Percentiles rank a stretch among this genome's conserved stretches.
These are phyloP conservation scores for Ogataea haglerorum DNA, from an alignment of 805 yeast genomes.

Conservation along the genomic window DNA sequence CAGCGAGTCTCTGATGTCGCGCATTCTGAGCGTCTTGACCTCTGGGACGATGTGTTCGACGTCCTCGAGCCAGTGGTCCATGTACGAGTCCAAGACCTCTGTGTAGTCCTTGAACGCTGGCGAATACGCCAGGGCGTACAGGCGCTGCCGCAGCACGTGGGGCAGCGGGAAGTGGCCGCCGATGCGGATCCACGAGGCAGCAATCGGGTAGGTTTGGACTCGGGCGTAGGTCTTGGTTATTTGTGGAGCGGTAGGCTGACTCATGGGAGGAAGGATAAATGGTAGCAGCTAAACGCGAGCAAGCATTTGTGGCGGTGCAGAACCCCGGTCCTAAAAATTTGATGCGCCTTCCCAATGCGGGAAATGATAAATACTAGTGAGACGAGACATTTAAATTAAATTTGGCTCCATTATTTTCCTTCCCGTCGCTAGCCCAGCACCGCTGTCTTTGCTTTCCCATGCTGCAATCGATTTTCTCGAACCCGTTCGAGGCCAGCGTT, in stretches of 20 bases:
- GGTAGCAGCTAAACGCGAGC: conserved; percentile 6
- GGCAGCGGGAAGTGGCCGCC: conserved; percentile 27
- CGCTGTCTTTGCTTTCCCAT: conserved; percentile 11
- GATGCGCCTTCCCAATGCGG: conserved; percentile 2
- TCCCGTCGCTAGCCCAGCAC: background rate
- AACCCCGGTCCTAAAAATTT: background rate
- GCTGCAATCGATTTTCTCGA: conserved; percentile 19
- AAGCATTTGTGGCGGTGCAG: conserved; percentile 7
- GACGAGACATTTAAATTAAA: background rate
- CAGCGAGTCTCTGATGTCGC: conserved; percentile 45
- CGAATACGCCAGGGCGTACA: conserved; percentile 27
- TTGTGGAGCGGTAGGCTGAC: conserved; percentile 13
- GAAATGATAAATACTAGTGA: background rate
- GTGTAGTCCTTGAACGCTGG: conserved; percentile 22
- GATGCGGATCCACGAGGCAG: conserved; percentile 33
- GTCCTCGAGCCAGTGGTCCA: conserved; percentile 52
- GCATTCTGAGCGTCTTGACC: conserved; percentile 51
- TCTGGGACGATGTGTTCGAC: conserved; percentile 62
- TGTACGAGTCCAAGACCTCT: conserved; percentile 41
- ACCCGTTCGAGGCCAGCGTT: conserved; percentile 17
- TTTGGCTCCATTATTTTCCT: background rate
- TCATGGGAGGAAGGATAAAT: conserved; percentile 5
- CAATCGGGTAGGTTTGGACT: conserved; percentile 46
- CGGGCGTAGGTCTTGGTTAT: conserved; percentile 38
- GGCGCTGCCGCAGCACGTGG: conserved; percentile 22